Conservation (phyloP, 1,139 yeast species). For the Spathaspora sp. region DNA sequence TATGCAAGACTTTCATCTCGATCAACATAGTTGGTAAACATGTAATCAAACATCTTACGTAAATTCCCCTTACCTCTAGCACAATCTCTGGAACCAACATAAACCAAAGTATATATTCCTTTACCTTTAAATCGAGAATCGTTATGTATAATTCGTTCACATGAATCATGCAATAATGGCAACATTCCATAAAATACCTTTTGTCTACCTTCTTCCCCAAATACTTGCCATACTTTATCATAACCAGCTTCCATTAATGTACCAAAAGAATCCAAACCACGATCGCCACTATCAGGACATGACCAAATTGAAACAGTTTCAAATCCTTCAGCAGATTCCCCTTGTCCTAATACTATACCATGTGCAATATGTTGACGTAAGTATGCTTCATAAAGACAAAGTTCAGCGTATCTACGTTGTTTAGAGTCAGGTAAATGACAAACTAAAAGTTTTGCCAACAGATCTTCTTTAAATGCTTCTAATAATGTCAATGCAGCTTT, state of each 20-base stretch:
- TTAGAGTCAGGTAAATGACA: constrained; percentile 40
- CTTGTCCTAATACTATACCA: constrained; percentile 54
- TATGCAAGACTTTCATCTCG: constrained; percentile 44
- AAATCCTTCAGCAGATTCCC: constrained; percentile 44
- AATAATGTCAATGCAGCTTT: constrained; percentile 57
- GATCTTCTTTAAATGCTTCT: constrained; percentile 51
- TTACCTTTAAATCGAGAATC: constrained; percentile 39
- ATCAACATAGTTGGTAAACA: constrained; percentile 54
- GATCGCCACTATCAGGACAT: constrained; percentile 45
- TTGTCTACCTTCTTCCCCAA: constrained; percentile 52
- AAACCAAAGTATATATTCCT: constrained; percentile 56
- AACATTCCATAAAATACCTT: constrained; percentile 58
- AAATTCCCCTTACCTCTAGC: constrained; percentile 71
- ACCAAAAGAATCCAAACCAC: constrained; percentile 49
- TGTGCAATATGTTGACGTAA: constrained; percentile 55
- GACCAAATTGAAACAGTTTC: constrained; percentile 69
- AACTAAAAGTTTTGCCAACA: constrained; percentile 49
- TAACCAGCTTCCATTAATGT: constrained; percentile 59
- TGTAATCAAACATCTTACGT: constrained; percentile 55
- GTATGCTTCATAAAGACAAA: constrained; percentile 54
- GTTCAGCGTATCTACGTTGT: constrained; percentile 41
- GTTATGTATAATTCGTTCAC: constrained; percentile 32
- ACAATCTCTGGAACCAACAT: constrained; percentile 55
- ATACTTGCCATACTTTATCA: constrained; percentile 50
- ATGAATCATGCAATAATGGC: constrained; percentile 54